Evolutionary conservation across 768 basidiomycete genomes (phyloP).

Genomic region (Lentinus tigrinus): DNA sequence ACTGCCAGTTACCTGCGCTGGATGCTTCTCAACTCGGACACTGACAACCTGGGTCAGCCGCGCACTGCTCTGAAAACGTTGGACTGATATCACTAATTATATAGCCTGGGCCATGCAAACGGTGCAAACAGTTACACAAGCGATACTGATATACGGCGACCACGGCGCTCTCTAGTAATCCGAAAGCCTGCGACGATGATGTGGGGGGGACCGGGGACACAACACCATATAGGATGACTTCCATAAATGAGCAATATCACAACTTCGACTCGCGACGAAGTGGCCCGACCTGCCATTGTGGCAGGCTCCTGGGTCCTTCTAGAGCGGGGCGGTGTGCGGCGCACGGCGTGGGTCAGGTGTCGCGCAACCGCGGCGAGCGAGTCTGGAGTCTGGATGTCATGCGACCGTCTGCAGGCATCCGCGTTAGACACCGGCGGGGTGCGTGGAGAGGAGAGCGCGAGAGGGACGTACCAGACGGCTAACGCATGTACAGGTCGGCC

Average conservation of each 20-base stretch:
- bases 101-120: slow-evolving; percentile 10
- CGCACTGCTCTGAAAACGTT: background rate
- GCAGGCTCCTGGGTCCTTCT: background rate
- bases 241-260: slow-evolving; percentile 17
- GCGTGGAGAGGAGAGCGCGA: background rate
- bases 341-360: slow-evolving; percentile 8
- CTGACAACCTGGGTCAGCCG: background rate
- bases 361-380: slow-evolving; percentile 9
- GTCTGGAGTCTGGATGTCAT: slow-evolving; percentile 9
- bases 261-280: slow-evolving; percentile 7
- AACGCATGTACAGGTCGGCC: slow-evolving; percentile 18
- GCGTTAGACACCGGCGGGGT: slow-evolving; percentile 10
- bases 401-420: slow-evolving; percentile 10
- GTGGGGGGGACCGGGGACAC: background rate
- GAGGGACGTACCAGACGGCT: slow-evolving; percentile 11
- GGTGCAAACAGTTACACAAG: slow-evolving; percentile 8
- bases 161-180: slow-evolving; percentile 5
- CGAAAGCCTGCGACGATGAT: background rate
- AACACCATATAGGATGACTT: slow-evolving; percentile 16
- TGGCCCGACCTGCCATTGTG: slow-evolving; percentile 11
- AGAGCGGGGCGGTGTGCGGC: slow-evolving; percentile 8
- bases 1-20: too few species aligned
- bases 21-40: too few species aligned
- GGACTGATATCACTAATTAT: background rate
- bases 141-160: slow-evolving; percentile 13